Conservation (phyloP, 345 rosid genomes). For the Garcia nutans region DNA sequence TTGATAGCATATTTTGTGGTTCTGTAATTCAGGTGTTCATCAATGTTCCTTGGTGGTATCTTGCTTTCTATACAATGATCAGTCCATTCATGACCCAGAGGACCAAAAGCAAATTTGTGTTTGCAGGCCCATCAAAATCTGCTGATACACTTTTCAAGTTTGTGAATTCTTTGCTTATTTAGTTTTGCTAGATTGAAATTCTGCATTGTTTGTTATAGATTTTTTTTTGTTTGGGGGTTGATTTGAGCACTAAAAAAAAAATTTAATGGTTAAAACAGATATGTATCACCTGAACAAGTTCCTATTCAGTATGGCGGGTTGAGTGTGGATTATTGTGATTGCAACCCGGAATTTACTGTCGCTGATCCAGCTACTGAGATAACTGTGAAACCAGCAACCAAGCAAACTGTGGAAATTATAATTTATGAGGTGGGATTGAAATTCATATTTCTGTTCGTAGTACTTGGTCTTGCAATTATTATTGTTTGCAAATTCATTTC, state of each 20-base stretch:
- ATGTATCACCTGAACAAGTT: conserved; percentile 79
- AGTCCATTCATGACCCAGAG: conserved; percentile 86
- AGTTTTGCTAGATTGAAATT: background rate
- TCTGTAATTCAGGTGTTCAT: conserved; percentile 58
- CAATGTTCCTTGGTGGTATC: conserved; percentile 99
- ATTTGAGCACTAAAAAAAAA: background rate
- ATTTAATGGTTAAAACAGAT: conserved; percentile 38
- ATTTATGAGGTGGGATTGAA: conserved; percentile 63
- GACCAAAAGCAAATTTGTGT: conserved; percentile 91
- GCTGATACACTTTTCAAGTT: conserved; percentile 85
- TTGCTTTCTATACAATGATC: conserved; percentile 72
- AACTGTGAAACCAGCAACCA: conserved; percentile 68
- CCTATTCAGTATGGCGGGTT: conserved; percentile 88
- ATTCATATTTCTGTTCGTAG: background rate
- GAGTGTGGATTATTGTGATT: conserved; percentile 77
- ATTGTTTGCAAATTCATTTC: too few species aligned
- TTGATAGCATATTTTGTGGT: background rate
- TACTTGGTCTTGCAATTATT: background rate
- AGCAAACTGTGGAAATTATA: conserved; percentile 82
- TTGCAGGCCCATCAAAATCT: conserved; percentile 75
- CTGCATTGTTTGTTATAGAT: background rate
- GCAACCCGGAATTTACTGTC: conserved; percentile 68
- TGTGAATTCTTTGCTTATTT: conserved; percentile 6
- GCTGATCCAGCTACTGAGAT: conserved; percentile 70
- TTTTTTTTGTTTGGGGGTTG: background rate